Evolutionary conservation across 768 basidiomycete genomes (phyloP).

Genomic region (Boletus vermiculosoides): DNA sequence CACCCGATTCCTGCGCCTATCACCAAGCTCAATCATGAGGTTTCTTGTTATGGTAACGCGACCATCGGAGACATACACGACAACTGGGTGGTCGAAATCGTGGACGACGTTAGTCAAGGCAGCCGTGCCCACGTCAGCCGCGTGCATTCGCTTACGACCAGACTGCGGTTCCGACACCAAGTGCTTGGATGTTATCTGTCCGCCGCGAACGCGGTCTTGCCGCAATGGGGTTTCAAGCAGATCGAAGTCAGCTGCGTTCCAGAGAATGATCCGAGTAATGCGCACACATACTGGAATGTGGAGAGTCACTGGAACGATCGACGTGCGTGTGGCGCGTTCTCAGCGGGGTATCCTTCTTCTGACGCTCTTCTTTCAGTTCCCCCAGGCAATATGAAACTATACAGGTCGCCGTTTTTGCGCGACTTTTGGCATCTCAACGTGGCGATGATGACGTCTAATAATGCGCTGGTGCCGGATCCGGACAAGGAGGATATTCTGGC

Average conservation of each 20-base stretch:
- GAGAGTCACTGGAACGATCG: constrained; percentile 97
- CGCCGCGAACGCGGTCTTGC: constrained; percentile 84
- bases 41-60: constrained; percentile 90
- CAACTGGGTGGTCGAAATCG: constrained; percentile 90
- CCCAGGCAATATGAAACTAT: constrained; percentile 75
- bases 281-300: constrained; percentile 96
- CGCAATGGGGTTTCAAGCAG: constrained; percentile 99
- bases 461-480: constrained; percentile 93
- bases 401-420: constrained; percentile 87
- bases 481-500: constrained; percentile 99
- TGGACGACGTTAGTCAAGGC: constrained; percentile 82
- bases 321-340: constrained; percentile 50
- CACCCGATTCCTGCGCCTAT: constrained; percentile 87
- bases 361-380: constrained; percentile 56
- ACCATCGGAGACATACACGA: constrained; percentile 88
- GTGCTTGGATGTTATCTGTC: constrained; percentile 82
- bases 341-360: background rate
- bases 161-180: constrained; percentile 79
- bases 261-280: constrained; percentile 75
- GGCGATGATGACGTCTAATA: constrained; percentile 99
- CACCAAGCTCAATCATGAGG: constrained; percentile 86
- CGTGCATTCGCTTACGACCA: constrained; percentile 90
- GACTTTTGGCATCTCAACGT: constrained; percentile 99
- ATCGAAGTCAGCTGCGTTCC: constrained; percentile 93
- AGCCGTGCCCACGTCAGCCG: constrained; percentile 52